These are phyloP conservation scores for Eugenia klotzschiana DNA, from an alignment of 441 rosid species.

Conservation along the genomic window DNA sequence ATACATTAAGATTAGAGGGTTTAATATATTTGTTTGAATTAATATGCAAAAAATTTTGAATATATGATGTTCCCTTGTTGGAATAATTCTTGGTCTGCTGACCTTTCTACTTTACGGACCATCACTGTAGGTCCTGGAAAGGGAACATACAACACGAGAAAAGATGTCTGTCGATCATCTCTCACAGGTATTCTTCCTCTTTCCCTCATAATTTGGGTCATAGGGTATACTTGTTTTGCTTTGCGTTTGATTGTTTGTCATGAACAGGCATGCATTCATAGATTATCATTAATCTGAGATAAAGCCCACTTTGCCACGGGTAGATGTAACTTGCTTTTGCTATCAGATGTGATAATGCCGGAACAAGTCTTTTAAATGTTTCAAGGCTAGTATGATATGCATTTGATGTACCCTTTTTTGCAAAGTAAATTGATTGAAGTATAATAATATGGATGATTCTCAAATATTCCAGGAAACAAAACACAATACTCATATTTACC, in stretches of 20 bases:
- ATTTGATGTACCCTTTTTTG: background rate
- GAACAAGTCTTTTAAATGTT: background rate
- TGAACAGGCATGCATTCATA: background rate
- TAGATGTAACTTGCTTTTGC: background rate
- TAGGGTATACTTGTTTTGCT: background rate
- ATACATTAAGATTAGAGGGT: background rate
- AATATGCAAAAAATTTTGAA: background rate
- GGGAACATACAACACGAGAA: conserved; percentile 25
- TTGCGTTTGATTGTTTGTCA: background rate
- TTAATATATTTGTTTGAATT: background rate
- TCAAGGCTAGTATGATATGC: background rate
- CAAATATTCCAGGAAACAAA: background rate
- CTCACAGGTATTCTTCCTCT: conserved; percentile 32
- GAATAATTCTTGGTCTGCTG: background rate
- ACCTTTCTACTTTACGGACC: background rate
- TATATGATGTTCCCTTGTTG: background rate
- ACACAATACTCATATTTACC: background rate
- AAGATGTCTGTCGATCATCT: conserved; percentile 53
- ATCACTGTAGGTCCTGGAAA: conserved; percentile 54
- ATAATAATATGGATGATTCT: background rate
- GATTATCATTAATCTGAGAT: background rate
- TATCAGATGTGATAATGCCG: background rate
- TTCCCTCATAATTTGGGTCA: background rate
- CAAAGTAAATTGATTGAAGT: background rate
- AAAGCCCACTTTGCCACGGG: background rate